These are phyloP conservation scores for Chlorella vulgaris DNA, from an alignment of 139 green algal species.

Conservation along the genomic window DNA sequence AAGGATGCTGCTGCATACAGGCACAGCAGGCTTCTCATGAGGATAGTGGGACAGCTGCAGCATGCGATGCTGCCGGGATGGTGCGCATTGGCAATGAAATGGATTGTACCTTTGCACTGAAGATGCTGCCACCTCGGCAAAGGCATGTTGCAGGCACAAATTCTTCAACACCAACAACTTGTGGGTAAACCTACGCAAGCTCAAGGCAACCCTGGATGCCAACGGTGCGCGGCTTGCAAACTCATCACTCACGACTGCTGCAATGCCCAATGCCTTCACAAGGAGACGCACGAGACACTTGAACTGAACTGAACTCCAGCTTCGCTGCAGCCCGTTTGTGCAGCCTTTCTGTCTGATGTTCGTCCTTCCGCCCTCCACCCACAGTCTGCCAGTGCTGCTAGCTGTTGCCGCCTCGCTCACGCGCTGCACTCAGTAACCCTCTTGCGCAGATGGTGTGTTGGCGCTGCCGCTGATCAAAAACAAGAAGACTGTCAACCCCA, in stretches of 20 bases:
- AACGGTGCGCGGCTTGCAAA: constrained; percentile 27
- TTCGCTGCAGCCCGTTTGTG: not conserved
- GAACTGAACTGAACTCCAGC: not conserved
- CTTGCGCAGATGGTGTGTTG: constrained; percentile 61
- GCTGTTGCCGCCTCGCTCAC: not conserved
- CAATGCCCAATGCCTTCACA: not conserved
- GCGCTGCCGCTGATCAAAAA: constrained; percentile 92
- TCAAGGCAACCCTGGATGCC: constrained; percentile 60
- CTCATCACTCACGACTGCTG: not conserved
- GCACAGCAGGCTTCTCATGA: too few relatives aligned
- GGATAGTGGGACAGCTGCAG: too few relatives aligned
- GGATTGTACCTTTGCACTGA: too few relatives aligned
- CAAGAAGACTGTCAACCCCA: constrained; percentile 94
- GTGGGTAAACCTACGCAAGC: constrained; percentile 81
- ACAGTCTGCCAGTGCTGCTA: not conserved
- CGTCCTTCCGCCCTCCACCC: not conserved
- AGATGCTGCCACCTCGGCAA: too few relatives aligned
- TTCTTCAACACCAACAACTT: constrained; percentile 99
- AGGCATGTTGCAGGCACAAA: constrained; percentile 71
- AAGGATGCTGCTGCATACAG: too few relatives aligned
- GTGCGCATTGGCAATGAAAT: too few relatives aligned
- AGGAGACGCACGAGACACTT: not conserved
- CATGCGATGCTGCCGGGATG: too few relatives aligned
- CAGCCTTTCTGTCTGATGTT: too few relatives aligned
- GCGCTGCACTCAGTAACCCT: not conserved